A percentile compares a stretch with the other conserved stretches of the same genome.
phyloP scores from a whole-genome alignment of 1,284 basidiomycete genomes.

The Phellopilus nigrolimitatus region DNA sequence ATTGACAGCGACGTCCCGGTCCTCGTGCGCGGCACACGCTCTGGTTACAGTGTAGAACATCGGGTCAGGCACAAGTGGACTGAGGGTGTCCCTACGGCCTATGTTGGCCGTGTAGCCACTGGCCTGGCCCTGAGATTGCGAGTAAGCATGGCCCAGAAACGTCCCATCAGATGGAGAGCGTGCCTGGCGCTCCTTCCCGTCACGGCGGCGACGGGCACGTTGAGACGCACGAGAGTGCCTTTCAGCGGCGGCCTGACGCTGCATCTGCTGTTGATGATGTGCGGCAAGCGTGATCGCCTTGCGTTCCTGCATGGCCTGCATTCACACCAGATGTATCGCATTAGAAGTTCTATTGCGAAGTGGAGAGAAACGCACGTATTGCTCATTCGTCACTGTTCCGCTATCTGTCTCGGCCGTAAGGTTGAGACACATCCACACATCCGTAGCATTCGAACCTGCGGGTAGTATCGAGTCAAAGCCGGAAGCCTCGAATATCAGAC shows the following conservation, averaged over 20 bases:
- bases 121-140: constrained; percentile 29
- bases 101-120: neutral
- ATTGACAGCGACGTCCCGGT: constrained; percentile 78
- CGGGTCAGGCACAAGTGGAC: constrained; percentile 23
- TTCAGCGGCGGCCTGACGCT: too few relatives aligned
- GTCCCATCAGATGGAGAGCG: constrained; percentile 29
- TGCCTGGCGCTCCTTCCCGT: too few relatives aligned
- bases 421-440: constrained; percentile 51
- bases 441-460: constrained; percentile 33
- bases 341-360: neutral
- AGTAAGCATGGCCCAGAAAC: constrained; percentile 12
- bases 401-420: constrained; percentile 42
- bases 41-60: constrained; percentile 25
- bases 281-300: too few relatives aligned
- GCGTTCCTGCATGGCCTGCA: too few relatives aligned
- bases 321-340: neutral
- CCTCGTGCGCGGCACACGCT: constrained; percentile 60
- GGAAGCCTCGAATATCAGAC: constrained; percentile 36
- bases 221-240: too few relatives aligned
- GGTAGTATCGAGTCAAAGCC: constrained; percentile 45
- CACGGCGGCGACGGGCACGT: too few relatives aligned
- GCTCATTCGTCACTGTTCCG: constrained; percentile 45
- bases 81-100: constrained; percentile 35
- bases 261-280: too few relatives aligned
- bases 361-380: constrained; percentile 39